Evolutionary conservation across 2,329 filamentous ascomycete species (phyloP).

Genomic region (Rhinocladiella mackenziei): DNA sequence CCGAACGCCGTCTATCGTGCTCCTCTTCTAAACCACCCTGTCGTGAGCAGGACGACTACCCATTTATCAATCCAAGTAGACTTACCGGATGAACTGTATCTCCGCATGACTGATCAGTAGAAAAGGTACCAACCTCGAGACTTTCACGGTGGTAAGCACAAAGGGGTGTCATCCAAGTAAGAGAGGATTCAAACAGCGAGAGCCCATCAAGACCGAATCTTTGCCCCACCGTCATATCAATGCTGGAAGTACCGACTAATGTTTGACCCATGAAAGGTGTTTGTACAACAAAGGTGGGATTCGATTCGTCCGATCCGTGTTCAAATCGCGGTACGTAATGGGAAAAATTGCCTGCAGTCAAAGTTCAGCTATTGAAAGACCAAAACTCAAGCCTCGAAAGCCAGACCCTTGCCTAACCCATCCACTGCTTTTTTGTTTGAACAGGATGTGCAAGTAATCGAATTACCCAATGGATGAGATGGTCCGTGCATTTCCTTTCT

Average conservation of each 20-base stretch:
- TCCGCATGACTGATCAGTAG: constrained; percentile 9
- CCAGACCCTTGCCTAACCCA: background rate
- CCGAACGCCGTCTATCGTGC: constrained; percentile 11
- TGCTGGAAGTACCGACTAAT: too few species aligned
- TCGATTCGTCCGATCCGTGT: background rate
- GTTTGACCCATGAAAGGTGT: background rate
- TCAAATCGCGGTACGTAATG: background rate
- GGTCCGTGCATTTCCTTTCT: background rate
- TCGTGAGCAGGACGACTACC: constrained; percentile 1
- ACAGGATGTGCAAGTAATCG: background rate
- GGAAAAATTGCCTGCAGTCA: background rate
- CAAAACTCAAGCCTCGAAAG: too few species aligned
- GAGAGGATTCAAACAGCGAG: background rate
- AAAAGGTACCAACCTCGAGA: background rate
- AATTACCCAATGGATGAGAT: background rate
- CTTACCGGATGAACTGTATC: constrained; percentile 20
- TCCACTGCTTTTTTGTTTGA: background rate
- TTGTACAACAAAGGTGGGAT: background rate
- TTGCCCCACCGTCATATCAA: background rate
- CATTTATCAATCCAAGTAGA: background rate
- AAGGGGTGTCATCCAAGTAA: background rate
- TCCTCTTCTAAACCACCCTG: constrained; percentile 8
- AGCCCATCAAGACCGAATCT: background rate
- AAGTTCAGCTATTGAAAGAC: too few species aligned
- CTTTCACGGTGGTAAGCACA: background rate